Conservation (phyloP, 2,329 filamentous ascomycete species). For the Rhytidhysteron rufulum region DNA sequence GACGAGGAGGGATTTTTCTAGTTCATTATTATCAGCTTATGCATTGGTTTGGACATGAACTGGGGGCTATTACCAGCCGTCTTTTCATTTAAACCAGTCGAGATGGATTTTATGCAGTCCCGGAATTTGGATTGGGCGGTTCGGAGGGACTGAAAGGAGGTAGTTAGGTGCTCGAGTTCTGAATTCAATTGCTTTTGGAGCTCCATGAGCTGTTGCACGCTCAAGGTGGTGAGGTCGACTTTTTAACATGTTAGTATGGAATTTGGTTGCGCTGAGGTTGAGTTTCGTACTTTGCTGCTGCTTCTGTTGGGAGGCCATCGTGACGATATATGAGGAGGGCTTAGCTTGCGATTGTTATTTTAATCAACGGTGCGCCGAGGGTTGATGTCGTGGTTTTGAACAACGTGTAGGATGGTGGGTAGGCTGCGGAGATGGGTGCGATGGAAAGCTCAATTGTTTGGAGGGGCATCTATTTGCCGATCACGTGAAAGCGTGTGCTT, state of each 20-base stretch:
- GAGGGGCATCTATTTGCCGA: constrained; percentile 2
- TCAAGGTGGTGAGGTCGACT: constrained; percentile 72
- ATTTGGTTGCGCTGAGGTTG: not conserved
- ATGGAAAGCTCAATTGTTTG: constrained; percentile 12
- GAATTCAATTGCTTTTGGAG: constrained; percentile 96
- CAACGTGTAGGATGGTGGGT: too few species aligned
- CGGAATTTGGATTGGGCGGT: constrained; percentile 87
- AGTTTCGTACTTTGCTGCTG: constrained; percentile 31
- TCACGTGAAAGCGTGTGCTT: constrained; percentile 1
- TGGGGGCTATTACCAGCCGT: constrained; percentile 13
- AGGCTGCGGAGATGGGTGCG: constrained; percentile 5
- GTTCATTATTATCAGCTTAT: constrained; percentile 14
- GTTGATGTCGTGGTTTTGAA: too few species aligned
- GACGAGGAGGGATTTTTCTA: constrained; percentile 70
- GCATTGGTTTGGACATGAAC: constrained; percentile 7
- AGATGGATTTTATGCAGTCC: constrained; percentile 80
- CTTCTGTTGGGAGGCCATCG: constrained; percentile 23
- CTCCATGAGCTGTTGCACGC: constrained; percentile 77
- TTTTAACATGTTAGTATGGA: constrained; percentile 6
- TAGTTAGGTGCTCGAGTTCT: constrained; percentile 90
- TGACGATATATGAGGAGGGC: too few species aligned
- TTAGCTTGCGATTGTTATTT: too few species aligned
- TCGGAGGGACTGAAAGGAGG: constrained; percentile 84
- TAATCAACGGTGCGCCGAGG: too few species aligned
- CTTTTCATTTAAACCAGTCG: constrained; percentile 49